Conservation (phyloP, 768 basidiomycete genomes). For the Mycena amicta region DNA sequence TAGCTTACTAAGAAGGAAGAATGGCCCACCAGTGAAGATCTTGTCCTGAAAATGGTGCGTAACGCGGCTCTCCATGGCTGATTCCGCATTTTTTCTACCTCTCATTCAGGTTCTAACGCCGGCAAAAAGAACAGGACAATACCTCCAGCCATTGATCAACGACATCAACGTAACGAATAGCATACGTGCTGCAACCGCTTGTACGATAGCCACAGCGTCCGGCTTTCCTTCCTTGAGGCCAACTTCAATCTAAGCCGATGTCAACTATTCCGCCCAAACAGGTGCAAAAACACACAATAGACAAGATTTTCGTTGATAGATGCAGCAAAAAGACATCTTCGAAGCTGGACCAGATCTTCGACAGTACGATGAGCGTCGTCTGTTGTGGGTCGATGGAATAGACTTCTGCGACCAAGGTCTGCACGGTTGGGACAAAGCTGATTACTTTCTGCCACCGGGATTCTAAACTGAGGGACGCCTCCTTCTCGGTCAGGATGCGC, state of each 20-base stretch:
- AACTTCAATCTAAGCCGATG: conserved; percentile 15
- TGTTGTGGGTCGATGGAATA: conserved; percentile 7
- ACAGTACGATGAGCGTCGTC: conserved; percentile 5
- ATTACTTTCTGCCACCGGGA: conserved; percentile 11
- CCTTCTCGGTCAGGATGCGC: conserved; percentile 14
- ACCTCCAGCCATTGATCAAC: conserved; percentile 12
- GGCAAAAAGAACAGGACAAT: too few relatives aligned
- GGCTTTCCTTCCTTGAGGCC: conserved; percentile 13
- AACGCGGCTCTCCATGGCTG: conserved; percentile 22
- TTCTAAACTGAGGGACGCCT: conserved; percentile 4
- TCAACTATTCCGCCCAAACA: background rate
- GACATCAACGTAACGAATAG: conserved; percentile 14
- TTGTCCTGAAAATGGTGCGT: conserved; percentile 29
- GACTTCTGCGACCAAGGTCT: conserved; percentile 11
- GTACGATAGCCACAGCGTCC: conserved; percentile 10
- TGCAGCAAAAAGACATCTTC: conserved; percentile 17
- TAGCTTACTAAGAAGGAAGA: background rate
- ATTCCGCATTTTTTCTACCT: background rate
- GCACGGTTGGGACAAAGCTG: conserved; percentile 5
- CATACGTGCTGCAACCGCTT: conserved; percentile 11
- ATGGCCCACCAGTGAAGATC: conserved; percentile 32
- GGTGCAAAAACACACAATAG: conserved; percentile 9
- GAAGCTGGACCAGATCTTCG: conserved; percentile 11
- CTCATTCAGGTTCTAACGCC: too few relatives aligned
- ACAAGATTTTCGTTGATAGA: conserved; percentile 10